These are phyloP conservation scores for Pythium vanterpoolii DNA, from an alignment of 352 stramenopile species.

Conservation along the genomic window DNA sequence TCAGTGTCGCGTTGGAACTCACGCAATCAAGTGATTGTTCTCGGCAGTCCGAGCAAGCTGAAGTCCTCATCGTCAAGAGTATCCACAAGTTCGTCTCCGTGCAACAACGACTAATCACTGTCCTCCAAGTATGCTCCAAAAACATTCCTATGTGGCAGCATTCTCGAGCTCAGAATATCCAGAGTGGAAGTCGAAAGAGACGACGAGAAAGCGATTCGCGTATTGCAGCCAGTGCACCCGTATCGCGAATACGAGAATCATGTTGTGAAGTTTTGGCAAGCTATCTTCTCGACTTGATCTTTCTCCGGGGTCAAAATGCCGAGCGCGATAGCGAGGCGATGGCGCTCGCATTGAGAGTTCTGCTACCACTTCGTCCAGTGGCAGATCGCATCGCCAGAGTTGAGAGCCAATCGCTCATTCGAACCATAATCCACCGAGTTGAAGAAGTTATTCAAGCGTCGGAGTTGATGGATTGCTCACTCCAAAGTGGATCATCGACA, in stretches of 20 bases:
- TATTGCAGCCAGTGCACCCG: background rate
- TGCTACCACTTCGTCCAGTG: conserved; percentile 19
- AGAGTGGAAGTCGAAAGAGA: background rate
- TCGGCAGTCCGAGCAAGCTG: background rate
- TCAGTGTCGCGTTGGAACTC: conserved; percentile 1
- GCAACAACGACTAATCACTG: background rate
- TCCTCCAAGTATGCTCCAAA: conserved; percentile 1
- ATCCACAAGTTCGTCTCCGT: conserved; percentile 9
- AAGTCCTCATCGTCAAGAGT: conserved; percentile 1
- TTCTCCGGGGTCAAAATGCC: background rate
- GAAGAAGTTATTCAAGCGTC: conserved; percentile 17
- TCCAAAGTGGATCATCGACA: background rate
- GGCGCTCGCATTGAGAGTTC: conserved; percentile 18
- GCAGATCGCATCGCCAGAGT: conserved; percentile 17
- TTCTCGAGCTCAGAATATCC: background rate
- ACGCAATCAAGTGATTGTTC: background rate
- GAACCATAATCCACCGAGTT: conserved; percentile 19
- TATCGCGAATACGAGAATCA: background rate
- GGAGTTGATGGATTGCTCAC: background rate
- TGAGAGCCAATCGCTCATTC: conserved; percentile 21
- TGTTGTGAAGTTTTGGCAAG: conserved; percentile 11
- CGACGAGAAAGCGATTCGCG: background rate
- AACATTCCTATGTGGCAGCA: conserved; percentile 4
- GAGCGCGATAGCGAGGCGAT: background rate
- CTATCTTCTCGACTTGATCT: conserved; percentile 20